Conservation (phyloP, 2,329 filamentous ascomycete species). For the Coniella lustricola region DNA sequence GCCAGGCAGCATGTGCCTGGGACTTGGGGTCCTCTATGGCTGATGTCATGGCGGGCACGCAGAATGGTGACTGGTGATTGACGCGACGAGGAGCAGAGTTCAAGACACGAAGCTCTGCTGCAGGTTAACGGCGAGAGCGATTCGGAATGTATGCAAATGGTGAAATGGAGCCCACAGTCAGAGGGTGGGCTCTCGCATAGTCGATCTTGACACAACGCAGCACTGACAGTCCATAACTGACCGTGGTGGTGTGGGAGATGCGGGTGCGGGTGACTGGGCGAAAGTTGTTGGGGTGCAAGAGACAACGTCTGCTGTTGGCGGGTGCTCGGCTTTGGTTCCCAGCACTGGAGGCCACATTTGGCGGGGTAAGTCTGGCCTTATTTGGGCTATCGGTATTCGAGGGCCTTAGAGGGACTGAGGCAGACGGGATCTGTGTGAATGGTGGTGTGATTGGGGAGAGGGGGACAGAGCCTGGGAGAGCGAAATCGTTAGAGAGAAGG, state of each 20-base stretch:
- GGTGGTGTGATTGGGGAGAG: not conserved
- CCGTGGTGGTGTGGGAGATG: not conserved
- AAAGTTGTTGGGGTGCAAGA: constrained; percentile 7
- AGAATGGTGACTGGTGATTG: not conserved
- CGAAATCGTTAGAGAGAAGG: not conserved
- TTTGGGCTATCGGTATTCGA: not conserved
- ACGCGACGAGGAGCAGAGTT: not conserved
- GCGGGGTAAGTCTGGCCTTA: not conserved
- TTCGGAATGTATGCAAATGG: not conserved
- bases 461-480: not conserved
- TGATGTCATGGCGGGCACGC: constrained; percentile 7
- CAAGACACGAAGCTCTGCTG: not conserved
- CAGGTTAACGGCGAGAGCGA: not conserved
- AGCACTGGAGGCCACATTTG: constrained; percentile 10
- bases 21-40: constrained; percentile 11
- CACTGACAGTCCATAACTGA: constrained; percentile 29
- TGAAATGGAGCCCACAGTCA: constrained; percentile 20
- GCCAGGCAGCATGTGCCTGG: constrained; percentile 13
- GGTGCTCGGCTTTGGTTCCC: constrained; percentile 5
- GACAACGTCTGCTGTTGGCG: constrained; percentile 2
- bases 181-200: constrained; percentile 25
- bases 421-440: not conserved
- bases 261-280: constrained; percentile 14
- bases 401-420: not conserved
- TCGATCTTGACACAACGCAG: constrained; percentile 19